phyloP scores from a whole-genome alignment of 495 filamentous ascomycete species.

The Eremomyces bilateralis region DNA sequence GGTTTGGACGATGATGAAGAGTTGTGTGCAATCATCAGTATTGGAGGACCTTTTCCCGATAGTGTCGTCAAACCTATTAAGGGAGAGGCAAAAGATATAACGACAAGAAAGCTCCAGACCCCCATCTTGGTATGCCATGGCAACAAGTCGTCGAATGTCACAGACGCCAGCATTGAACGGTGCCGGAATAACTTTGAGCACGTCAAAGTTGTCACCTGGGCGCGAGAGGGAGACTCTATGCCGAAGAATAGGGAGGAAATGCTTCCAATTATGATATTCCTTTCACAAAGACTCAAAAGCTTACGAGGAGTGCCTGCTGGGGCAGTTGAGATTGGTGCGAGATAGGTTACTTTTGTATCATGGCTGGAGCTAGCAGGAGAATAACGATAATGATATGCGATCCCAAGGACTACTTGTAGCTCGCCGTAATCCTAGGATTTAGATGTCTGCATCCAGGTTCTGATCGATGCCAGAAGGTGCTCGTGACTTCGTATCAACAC shows the following conservation, averaged over 20 bases:
- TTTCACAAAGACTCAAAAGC: constrained; percentile 53
- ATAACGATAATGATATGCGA: too few species aligned
- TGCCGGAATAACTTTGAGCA: constrained; percentile 46
- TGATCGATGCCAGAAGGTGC: too few species aligned
- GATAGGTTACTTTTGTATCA: too few species aligned
- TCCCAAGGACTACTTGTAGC: too few species aligned
- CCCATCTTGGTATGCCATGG: constrained; percentile 57
- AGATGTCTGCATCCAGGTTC: too few species aligned
- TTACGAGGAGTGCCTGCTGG: constrained; percentile 37
- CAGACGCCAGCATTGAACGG: constrained; percentile 35
- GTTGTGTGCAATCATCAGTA: constrained; percentile 44
- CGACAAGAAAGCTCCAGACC: constrained; percentile 35
- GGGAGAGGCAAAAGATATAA: constrained; percentile 6
- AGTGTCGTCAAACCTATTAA: background rate
- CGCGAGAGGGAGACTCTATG: constrained; percentile 59
- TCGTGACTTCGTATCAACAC: too few species aligned
- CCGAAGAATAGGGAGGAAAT: constrained; percentile 66
- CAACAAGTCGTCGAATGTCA: constrained; percentile 36
- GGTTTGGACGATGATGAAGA: constrained; percentile 9
- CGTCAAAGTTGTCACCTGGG: constrained; percentile 58
- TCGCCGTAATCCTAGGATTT: too few species aligned
- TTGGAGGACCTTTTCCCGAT: constrained; percentile 32
- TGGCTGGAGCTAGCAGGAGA: too few species aligned
- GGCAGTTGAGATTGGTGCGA: constrained; percentile 33
- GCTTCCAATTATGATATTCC: constrained; percentile 82